Percentiles rank a stretch among this genome's conserved stretches.
Evolutionary conservation across 2,329 filamentous ascomycete genomes (phyloP).

Genomic region (Diaporthe sp.): DNA sequence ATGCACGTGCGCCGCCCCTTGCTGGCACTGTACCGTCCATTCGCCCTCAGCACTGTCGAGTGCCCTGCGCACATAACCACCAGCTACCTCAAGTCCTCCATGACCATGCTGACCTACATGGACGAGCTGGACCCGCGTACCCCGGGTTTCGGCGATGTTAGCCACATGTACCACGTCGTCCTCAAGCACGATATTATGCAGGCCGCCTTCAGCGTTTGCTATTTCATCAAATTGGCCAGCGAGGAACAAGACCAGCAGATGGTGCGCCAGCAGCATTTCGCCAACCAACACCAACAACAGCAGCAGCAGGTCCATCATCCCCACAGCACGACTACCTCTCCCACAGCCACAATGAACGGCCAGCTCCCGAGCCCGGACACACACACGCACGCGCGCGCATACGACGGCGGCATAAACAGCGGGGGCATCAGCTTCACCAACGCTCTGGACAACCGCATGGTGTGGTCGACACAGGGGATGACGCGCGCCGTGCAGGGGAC

Average conservation of each 20-base stretch:
- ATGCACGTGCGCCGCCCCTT: conserved; percentile 68
- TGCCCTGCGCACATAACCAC: conserved; percentile 66
- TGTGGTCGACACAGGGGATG: conserved; percentile 59
- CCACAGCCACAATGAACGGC: conserved; percentile 27
- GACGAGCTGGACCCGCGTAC: conserved; percentile 66
- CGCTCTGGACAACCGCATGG: conserved; percentile 52
- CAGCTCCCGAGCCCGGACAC: conserved; percentile 38
- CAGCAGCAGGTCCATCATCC: background rate
- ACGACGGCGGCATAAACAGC: conserved; percentile 41
- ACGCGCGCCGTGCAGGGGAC: conserved; percentile 62
- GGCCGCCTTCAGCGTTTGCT: conserved; percentile 69
- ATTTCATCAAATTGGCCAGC: conserved; percentile 61
- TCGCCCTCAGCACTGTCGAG: conserved; percentile 65
- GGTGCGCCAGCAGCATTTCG: conserved; percentile 10
- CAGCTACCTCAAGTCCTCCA: conserved; percentile 67
- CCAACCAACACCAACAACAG: background rate
- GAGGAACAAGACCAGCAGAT: conserved; percentile 34
- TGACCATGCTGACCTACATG: conserved; percentile 68
- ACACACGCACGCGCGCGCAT: background rate
- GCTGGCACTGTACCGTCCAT: conserved; percentile 67
- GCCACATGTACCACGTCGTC: conserved; percentile 67
- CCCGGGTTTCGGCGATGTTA: conserved; percentile 62
- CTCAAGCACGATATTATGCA: conserved; percentile 69
- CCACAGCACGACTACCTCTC: background rate
- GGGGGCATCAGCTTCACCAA: conserved; percentile 53